phyloP scores from a whole-genome alignment of 2,329 filamentous ascomycete species.

The Penicillium corylophilum region DNA sequence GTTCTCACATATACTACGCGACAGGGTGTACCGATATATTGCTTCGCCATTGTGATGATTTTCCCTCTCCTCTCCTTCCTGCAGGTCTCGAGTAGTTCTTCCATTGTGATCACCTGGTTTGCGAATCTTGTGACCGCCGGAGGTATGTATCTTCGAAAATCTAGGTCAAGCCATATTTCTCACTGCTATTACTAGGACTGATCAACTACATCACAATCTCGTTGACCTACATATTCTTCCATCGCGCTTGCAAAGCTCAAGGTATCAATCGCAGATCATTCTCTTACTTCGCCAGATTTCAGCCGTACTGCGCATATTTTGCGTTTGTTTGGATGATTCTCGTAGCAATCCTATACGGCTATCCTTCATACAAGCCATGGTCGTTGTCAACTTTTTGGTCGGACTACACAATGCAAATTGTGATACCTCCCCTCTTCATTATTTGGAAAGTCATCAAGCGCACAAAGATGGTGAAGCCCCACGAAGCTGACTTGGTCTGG shows the following conservation, averaged over 20 bases:
- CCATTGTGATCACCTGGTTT: constrained; percentile 57
- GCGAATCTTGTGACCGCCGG: constrained; percentile 34
- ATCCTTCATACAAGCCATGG: constrained; percentile 52
- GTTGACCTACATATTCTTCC: constrained; percentile 60
- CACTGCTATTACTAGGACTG: constrained; percentile 18
- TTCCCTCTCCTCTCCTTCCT: constrained; percentile 69
- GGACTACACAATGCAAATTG: constrained; percentile 59
- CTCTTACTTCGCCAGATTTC: constrained; percentile 59
- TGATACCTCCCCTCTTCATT: constrained; percentile 55
- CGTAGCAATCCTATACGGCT: constrained; percentile 52
- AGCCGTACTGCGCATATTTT: constrained; percentile 55
- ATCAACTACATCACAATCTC: constrained; percentile 64
- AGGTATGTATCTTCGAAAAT: constrained; percentile 30
- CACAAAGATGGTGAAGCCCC: constrained; percentile 55
- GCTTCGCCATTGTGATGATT: constrained; percentile 59
- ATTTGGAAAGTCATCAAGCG: constrained; percentile 65
- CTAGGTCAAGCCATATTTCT: not conserved
- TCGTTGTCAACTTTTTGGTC: constrained; percentile 46
- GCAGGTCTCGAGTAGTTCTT: constrained; percentile 60
- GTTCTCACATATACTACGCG: constrained; percentile 49
- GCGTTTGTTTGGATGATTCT: constrained; percentile 24
- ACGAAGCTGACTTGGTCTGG: constrained; percentile 61
- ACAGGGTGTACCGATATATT: constrained; percentile 66
- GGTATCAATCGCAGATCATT: constrained; percentile 53
- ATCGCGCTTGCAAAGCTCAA: constrained; percentile 54